Evolutionary conservation across 2,329 filamentous ascomycete species (phyloP), one percentile per base, ranked within the genome.

Genomic region (Thyridium curvatum): DNA sequence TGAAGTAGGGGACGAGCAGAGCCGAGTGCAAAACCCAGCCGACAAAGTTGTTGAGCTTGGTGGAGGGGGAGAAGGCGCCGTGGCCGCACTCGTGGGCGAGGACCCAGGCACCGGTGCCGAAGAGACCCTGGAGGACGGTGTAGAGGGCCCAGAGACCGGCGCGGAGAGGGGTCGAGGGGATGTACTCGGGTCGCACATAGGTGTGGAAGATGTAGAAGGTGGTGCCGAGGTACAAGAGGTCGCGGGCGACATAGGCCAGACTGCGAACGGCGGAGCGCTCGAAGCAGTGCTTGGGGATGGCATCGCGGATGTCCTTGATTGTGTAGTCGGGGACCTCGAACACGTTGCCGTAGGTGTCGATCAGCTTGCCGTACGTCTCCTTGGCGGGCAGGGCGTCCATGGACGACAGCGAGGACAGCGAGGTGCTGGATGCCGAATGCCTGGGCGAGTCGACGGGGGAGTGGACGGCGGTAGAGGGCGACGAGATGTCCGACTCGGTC

Each of bases 21-120:
- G 80, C 65, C 30, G 90, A 95, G 71, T 97, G 91, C 52, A 87
- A 79, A 59, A 95, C 64, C 86, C 87, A 96, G 54, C 91, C 91
- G 39, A 93, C 88, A 16, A 84, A 79, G 65, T 97, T 89, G 71
- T 97, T 97, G 60, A 96, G 66, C 10, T 79, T 69, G 71, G 86
- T 91, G 55, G 86, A 96, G n/a, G 86, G 72, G 32, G 93, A 97
- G 73, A 98, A 97, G 44, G 93, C 84, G 64, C 93, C 86, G 69
- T 98, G 93, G 50, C 93, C 93, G 61, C 93, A 98, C 74, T 98
- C 93, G 68, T 98, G 93, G 44, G 93, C 91, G 49, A 98, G 72
- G 45, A 98, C 88, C 93, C 93, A 98, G 42, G 96, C 62, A 52
- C 93, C 93, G 34, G 93, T 98, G 53, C 77, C 91, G 59, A 96